These are phyloP conservation scores for Ochromonas danica DNA, from an alignment of 108 stramenopile species.

Conservation along the genomic window DNA sequence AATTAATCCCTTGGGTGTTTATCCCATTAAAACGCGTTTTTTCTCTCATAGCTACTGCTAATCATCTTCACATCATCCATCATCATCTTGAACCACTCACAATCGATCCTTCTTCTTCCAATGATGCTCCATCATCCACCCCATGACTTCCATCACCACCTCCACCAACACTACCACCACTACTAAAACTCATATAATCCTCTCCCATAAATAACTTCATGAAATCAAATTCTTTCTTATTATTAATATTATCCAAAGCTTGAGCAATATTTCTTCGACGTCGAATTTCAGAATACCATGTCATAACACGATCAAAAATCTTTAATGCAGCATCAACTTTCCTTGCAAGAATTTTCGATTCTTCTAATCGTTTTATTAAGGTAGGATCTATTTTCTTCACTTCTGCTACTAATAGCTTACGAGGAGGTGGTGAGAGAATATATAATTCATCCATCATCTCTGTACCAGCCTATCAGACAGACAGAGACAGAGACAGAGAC, in stretches of 20 bases:
- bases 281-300: neutral
- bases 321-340: neutral
- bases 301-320: neutral
- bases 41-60: too few species aligned
- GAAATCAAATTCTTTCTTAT: too few species aligned
- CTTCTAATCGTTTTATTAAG: neutral
- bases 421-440: neutral
- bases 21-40: too few species aligned
- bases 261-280: neutral
- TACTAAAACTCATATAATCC: too few species aligned
- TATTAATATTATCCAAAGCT: neutral
- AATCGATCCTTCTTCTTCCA: too few species aligned
- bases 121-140: too few species aligned
- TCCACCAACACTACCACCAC: too few species aligned
- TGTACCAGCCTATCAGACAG: neutral
- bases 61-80: too few species aligned
- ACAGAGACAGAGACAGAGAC: neutral
- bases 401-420: neutral
- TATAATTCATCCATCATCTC: neutral
- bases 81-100: too few species aligned
- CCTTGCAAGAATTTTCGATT: neutral
- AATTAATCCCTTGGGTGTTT: too few species aligned
- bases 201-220: too few species aligned
- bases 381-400: neutral
- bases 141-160: too few species aligned